phyloP scores from a whole-genome alignment of 1,284 basidiomycete species.

The Schizophyllum commune region DNA sequence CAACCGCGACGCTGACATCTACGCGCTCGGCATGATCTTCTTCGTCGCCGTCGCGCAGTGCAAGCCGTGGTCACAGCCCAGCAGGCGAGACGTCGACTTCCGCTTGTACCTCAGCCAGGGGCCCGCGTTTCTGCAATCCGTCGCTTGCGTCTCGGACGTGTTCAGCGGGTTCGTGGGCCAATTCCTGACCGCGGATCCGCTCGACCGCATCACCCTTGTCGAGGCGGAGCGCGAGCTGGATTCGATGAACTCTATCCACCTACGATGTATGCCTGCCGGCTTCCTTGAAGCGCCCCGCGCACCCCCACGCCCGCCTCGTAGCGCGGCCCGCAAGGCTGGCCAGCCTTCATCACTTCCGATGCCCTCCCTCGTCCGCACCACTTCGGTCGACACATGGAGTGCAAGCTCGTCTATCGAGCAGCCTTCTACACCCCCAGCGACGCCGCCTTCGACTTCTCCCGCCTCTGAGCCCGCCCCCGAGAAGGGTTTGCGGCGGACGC shows the following conservation, averaged over 20 bases:
- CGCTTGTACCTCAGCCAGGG: not conserved
- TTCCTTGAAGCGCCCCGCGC: not conserved
- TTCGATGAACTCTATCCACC: not conserved
- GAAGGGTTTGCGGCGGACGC: no score
- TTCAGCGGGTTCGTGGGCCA: not conserved
- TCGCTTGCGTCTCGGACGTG: not conserved
- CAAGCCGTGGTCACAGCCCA: not conserved
- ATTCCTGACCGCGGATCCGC: not conserved
- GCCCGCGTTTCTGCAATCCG: not conserved
- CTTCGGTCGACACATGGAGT: not conserved
- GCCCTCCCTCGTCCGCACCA: not conserved
- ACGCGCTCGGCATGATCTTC: not conserved
- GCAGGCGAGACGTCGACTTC: not conserved
- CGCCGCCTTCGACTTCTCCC: not conserved
- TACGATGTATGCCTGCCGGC: not conserved
- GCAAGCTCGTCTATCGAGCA: not conserved
- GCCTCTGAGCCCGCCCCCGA: no score
- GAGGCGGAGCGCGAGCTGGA: not conserved
- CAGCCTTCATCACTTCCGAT: not conserved
- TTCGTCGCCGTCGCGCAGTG: not conserved
- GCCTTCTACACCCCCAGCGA: not conserved
- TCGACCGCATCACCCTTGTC: not conserved
- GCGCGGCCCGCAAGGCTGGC: not conserved
- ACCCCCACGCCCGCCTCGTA: no score
- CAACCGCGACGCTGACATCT: slow-evolving; percentile 1